Evolutionary conservation across 2,329 filamentous ascomycete genomes (phyloP).

Genomic region (Cladosporium sphaerospermum): DNA sequence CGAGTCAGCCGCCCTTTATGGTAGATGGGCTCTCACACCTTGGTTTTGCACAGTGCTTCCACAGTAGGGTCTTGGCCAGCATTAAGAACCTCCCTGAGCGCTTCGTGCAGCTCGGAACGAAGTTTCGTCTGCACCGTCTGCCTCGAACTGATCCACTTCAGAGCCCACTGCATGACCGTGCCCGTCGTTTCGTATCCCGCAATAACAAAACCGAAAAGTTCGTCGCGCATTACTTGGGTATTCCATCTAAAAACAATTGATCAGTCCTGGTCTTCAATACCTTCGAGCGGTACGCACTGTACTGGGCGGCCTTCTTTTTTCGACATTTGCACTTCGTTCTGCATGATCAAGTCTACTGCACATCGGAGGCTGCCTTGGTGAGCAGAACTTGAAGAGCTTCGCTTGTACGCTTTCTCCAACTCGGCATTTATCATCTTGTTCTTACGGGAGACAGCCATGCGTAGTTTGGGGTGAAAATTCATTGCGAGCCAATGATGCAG

Average conservation of each 20-base stretch:
- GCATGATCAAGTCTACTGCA: conserved; percentile 34
- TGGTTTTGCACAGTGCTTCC: not conserved
- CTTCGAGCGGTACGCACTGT: not conserved
- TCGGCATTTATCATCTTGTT: conserved; percentile 29
- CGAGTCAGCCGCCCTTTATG: conserved; percentile 27
- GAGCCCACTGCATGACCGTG: conserved; percentile 36
- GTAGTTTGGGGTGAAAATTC: conserved; percentile 11
- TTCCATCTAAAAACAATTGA: conserved; percentile 9
- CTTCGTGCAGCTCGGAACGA: conserved; percentile 25
- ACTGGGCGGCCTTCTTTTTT: conserved; percentile 29
- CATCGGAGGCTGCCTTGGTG: conserved; percentile 27
- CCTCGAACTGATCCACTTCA: conserved; percentile 36
- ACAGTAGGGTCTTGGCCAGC: conserved; percentile 1
- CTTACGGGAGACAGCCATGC: conserved; percentile 17
- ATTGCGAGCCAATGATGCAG: conserved; percentile 21
- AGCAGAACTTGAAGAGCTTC: conserved; percentile 16
- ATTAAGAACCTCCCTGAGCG: conserved; percentile 22
- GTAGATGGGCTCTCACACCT: conserved; percentile 18
- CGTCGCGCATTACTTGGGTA: conserved; percentile 20
- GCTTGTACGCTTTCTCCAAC: conserved; percentile 29
- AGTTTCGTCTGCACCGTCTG: conserved; percentile 32
- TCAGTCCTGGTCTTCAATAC: too few species aligned
- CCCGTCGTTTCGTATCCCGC: conserved; percentile 44
- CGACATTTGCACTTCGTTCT: conserved; percentile 29
- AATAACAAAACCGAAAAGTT: conserved; percentile 32